phyloP scores from a whole-genome alignment of 768 basidiomycete genomes.

The Panus rudis region DNA sequence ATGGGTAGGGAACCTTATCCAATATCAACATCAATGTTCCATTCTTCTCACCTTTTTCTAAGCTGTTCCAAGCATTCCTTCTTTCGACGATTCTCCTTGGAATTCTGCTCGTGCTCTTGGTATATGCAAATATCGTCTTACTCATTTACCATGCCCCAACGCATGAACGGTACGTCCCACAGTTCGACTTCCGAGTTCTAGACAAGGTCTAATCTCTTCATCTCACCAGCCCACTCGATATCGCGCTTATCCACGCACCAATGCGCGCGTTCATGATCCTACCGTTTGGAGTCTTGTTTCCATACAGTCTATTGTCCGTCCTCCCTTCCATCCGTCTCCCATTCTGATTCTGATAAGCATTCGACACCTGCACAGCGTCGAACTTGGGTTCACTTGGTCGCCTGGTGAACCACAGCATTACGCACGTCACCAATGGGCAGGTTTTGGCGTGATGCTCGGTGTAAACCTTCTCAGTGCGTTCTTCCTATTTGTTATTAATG shows the following conservation, averaged over 20 bases:
- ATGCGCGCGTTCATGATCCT: constrained; percentile 59
- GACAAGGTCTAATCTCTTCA: too few species aligned
- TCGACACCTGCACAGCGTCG: constrained; percentile 41
- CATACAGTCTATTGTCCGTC: constrained; percentile 52
- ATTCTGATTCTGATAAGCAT: neutral
- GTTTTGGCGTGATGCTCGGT: constrained; percentile 58
- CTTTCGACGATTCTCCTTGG: constrained; percentile 68
- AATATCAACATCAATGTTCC: neutral
- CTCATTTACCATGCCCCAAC: constrained; percentile 65
- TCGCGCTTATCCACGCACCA: constrained; percentile 81
- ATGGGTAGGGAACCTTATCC: constrained; percentile 39
- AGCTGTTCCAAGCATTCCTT: constrained; percentile 76
- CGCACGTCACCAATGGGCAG: constrained; percentile 59
- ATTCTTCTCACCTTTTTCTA: constrained; percentile 1
- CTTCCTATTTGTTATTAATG: neutral
- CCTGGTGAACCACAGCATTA: constrained; percentile 50
- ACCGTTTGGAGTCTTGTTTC: constrained; percentile 51
- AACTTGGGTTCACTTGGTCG: constrained; percentile 56
- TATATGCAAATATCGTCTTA: constrained; percentile 76
- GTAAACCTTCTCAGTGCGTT: constrained; percentile 41
- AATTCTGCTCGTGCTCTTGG: constrained; percentile 57
- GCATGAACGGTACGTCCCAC: constrained; percentile 20
- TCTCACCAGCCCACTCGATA: constrained; percentile 54
- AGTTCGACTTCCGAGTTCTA: neutral
- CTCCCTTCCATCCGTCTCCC: neutral